Base-by-base conservation (phyloP, 2,329 filamentous ascomycete genomes). In the Ophidiomyces ophidiicola region DNA sequence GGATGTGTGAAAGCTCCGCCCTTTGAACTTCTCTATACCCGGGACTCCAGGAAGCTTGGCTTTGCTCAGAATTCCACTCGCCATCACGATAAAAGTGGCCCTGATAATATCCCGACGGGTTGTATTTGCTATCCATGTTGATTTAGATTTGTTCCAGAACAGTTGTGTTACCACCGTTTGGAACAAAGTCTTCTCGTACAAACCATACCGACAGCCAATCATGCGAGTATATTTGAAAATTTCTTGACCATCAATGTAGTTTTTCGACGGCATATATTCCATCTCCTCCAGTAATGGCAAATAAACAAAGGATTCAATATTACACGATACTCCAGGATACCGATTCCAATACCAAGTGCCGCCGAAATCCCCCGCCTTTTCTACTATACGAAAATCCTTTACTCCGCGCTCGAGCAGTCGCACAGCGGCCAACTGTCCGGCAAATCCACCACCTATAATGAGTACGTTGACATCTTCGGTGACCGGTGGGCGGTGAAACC, bases 301-400 rank as follows among this genome's bases (percentile, higher is more conserved):
- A 48, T 78, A 79, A n/a, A 66, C 60, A 47, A 72, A 76, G 36
- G 64, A 63, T 53, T 80, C 75, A 2, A 75, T 57, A 48, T 80
- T 75, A 49, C 74, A 78, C 45, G 53, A 56, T 3, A 66, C 45
- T 3, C 67, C 67, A 1, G 67, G 66, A 41, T 69, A 69, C 6
- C 60, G 54, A 32, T 69, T 68, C 61, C 62, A 68, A 46, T 66
- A 69, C 55, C 43, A 69, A 1, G 63, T 67, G 0, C 67, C 66
- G 3, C 67, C 66, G 48, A 68, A 69, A 4, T 63, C 64, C 3
- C 62, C 63, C 4, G 63, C 65, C 14, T 55, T 56, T 32, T 69
- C 66, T 6, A 67, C 49, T 24, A 68, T 57, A 6, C 34, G 43
- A 43, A 63, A 50, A 12, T 14, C 14, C 15, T 20, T 39, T 15